Evolutionary conservation across 2,329 filamentous ascomycete genomes (phyloP).

Genomic region (Cytospora chrysosperma): DNA sequence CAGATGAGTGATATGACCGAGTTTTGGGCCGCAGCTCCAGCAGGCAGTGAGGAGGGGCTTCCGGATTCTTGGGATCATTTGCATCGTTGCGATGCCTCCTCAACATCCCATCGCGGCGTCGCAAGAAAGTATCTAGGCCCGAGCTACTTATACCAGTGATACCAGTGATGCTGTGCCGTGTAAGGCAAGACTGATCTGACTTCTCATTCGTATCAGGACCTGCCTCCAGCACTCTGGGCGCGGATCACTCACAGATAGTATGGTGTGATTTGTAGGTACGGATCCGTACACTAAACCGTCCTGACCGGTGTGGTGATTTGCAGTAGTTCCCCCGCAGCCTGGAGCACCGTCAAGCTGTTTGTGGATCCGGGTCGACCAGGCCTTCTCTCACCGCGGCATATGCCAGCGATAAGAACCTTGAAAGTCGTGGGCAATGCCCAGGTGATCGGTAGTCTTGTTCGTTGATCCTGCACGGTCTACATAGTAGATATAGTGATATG

Average conservation of each 20-base stretch:
- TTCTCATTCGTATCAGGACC: no score
- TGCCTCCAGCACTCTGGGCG: not conserved
- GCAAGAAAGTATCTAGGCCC: not conserved
- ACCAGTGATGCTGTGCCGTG: no score
- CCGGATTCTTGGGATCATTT: not conserved
- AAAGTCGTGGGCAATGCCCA: not conserved
- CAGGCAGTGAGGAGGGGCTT: not conserved
- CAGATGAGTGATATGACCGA: conserved; percentile 14
- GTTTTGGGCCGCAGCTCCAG: not conserved
- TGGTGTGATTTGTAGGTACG: no score
- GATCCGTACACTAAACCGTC: not conserved
- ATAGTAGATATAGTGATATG: not conserved
- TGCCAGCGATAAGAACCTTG: not conserved
- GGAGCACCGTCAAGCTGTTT: not conserved
- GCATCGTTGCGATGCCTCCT: not conserved
- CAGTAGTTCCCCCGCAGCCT: not conserved
- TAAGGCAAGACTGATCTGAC: not conserved
- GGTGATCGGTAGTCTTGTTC: not conserved
- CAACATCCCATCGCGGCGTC: not conserved
- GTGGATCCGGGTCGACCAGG: not conserved
- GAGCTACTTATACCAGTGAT: not conserved
- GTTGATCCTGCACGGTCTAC: no score
- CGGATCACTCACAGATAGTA: not conserved
- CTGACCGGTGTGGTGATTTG: not conserved
- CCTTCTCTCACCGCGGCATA: not conserved